Evolutionary conservation across 768 basidiomycete species (phyloP).

Genomic region (Tulasnella sp.): DNA sequence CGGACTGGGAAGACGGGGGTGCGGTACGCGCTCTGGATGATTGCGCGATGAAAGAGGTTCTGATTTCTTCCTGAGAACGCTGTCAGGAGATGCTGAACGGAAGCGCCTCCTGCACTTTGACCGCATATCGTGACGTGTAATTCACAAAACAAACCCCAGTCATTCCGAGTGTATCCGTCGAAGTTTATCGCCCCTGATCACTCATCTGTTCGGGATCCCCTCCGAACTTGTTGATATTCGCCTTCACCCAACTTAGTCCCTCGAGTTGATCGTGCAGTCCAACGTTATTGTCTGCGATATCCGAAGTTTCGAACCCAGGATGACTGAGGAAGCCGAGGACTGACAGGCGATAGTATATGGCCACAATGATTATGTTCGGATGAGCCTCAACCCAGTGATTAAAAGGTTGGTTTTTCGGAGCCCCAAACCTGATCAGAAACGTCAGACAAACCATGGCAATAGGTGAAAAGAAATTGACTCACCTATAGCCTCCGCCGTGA

Average conservation of each 20-base stretch:
- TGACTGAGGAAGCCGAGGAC: slow-evolving; percentile 51
- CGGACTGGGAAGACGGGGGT: slow-evolving; percentile 40
- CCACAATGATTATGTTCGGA: slow-evolving; percentile 49
- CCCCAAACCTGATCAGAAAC: slow-evolving; percentile 4
- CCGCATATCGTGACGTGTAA: slow-evolving; percentile 41
- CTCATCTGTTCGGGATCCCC: slow-evolving; percentile 27
- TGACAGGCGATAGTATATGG: slow-evolving; percentile 53
- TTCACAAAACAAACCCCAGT: neutral
- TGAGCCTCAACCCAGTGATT: slow-evolving; percentile 53
- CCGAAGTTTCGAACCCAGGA: slow-evolving; percentile 34
- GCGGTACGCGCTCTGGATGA: slow-evolving; percentile 53
- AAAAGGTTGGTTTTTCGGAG: slow-evolving; percentile 35
- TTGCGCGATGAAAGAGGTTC: slow-evolving; percentile 41
- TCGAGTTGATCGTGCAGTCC: slow-evolving; percentile 46
- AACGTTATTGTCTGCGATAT: slow-evolving; percentile 39
- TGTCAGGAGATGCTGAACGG: slow-evolving; percentile 48
- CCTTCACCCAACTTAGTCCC: slow-evolving; percentile 32
- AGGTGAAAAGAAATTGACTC: neutral
- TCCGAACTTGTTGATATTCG: slow-evolving; percentile 32
- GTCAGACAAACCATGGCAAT: neutral
- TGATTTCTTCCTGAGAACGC: slow-evolving; percentile 30
- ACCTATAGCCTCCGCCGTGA: slow-evolving; percentile 22
- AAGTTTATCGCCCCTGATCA: no score
- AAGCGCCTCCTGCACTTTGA: slow-evolving; percentile 41
- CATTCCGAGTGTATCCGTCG: no score